These are phyloP conservation scores for Austroboletus olivaceoglutinosus DNA, from an alignment of 1,284 basidiomycete species.

Conservation along the genomic window DNA sequence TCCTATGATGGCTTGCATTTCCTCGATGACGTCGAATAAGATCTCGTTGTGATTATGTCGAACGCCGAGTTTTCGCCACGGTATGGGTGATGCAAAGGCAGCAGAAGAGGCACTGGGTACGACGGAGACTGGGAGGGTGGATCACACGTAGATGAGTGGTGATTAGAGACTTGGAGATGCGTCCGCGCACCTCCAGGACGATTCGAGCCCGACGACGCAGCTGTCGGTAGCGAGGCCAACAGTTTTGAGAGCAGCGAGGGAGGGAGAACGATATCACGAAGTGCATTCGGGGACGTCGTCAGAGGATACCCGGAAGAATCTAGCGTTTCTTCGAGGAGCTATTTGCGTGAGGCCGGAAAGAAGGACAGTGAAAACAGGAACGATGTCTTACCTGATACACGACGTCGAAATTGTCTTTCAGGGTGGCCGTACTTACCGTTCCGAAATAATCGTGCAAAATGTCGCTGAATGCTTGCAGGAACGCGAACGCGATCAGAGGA, in stretches of 20 bases:
- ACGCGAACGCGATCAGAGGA: constrained; percentile 86
- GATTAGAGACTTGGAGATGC: constrained; percentile 15
- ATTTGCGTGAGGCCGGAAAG: neutral
- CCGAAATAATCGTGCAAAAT: constrained; percentile 84
- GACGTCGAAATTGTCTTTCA: constrained; percentile 94
- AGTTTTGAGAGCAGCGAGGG: constrained; percentile 83
- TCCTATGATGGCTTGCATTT: constrained; percentile 81
- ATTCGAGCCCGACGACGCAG: constrained; percentile 24
- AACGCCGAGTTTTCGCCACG: constrained; percentile 87
- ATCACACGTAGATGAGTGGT: constrained; percentile 3
- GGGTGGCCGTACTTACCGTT: constrained; percentile 56
- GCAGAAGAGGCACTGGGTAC: constrained; percentile 54
- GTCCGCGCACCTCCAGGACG: constrained; percentile 27
- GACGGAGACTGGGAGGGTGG: constrained; percentile 38
- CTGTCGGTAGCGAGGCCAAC: constrained; percentile 57
- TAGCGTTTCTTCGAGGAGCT: constrained; percentile 94
- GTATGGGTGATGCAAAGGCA: constrained; percentile 85
- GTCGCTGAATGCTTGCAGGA: constrained; percentile 81
- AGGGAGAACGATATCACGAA: constrained; percentile 90
- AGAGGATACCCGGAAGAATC: constrained; percentile 90
- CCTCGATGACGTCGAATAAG: constrained; percentile 89
- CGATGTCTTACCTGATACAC: constrained; percentile 76
- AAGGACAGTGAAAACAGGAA: neutral
- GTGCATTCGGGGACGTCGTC: constrained; percentile 89
- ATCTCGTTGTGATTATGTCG: constrained; percentile 91